Conservation (phyloP, 2,329 filamentous ascomycete species). For the Penicillium digitatum region DNA sequence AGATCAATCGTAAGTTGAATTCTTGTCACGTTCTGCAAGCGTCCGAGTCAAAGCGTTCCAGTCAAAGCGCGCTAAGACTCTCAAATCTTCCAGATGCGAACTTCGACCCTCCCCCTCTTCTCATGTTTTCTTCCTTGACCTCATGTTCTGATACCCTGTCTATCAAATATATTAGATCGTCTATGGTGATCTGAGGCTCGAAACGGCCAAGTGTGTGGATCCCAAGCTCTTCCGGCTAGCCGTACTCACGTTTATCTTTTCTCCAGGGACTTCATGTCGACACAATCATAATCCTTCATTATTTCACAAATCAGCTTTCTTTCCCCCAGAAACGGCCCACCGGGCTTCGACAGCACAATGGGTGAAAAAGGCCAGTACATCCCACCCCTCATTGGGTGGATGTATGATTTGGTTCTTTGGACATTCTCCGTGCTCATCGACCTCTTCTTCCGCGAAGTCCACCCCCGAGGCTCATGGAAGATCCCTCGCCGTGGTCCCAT, state of each 20-base stretch:
- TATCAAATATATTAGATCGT: neutral
- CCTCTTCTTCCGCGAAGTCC: conserved; percentile 96
- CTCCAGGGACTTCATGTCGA: conserved; percentile 6
- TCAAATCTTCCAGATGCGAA: conserved; percentile 17
- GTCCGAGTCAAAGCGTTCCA: conserved; percentile 15
- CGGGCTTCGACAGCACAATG: conserved; percentile 24
- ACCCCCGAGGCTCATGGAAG: conserved; percentile 91
- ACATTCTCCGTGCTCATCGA: conserved; percentile 68
- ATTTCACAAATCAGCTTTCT: neutral
- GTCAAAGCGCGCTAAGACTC: conserved; percentile 11
- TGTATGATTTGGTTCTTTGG: conserved; percentile 51
- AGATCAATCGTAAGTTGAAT: neutral
- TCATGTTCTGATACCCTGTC: neutral
- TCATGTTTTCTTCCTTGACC: neutral
- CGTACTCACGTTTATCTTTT: conserved; percentile 1
- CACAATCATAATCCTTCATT: neutral
- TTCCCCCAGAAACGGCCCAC: neutral
- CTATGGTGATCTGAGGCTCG: neutral
- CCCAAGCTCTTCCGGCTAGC: conserved; percentile 1
- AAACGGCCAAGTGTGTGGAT: conserved; percentile 1
- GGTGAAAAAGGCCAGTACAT: conserved; percentile 37
- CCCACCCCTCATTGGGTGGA: conserved; percentile 47
- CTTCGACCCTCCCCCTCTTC: conserved; percentile 7
- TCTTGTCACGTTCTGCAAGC: conserved; percentile 21
- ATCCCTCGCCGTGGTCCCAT: conserved; percentile 83